These are phyloP conservation scores for Paramecium octaurelia DNA, from an alignment of 73 alveolate genomes.

Conservation along the genomic window DNA sequence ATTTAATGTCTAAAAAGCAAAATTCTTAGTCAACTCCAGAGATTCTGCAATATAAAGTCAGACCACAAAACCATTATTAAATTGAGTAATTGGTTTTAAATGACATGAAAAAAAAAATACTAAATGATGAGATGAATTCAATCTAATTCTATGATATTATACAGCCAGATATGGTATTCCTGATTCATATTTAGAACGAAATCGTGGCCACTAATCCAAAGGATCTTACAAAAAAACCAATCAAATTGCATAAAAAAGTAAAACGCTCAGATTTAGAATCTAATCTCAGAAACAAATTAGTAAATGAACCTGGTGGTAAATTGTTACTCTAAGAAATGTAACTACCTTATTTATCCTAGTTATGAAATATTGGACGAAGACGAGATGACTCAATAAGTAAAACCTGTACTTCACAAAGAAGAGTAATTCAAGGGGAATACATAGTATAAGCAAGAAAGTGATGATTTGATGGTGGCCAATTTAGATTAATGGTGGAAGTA, in stretches of 20 bases:
- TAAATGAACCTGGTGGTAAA: constrained; percentile 13
- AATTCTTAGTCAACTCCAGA: not conserved
- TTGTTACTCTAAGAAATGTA: constrained; percentile 39
- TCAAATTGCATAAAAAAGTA: not conserved
- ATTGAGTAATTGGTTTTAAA: not conserved
- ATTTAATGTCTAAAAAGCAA: constrained; percentile 4
- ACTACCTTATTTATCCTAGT: not conserved
- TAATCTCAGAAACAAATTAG: not conserved
- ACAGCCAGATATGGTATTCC: not conserved
- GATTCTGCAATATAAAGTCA: not conserved
- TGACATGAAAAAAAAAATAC: constrained; percentile 19
- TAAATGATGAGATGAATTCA: constrained; percentile 16
- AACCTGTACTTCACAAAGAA: not conserved
- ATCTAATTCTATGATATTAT: constrained; percentile 35
- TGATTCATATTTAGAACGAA: not conserved
- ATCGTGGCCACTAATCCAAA: not conserved
- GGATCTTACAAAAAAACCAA: constrained; percentile 11
- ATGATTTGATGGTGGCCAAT: constrained; percentile 15
- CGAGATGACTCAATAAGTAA: not conserved
- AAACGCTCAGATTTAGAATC: constrained; percentile 36
- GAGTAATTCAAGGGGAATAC: not conserved
- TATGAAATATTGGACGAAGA: constrained; percentile 33
- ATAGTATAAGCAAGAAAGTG: not conserved
- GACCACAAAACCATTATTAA: not conserved
- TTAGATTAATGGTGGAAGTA: constrained; percentile 19